Base-by-base conservation (phyloP, 2,329 filamentous ascomycete genomes). In the Monilinia vaccinii-corymbosi region DNA sequence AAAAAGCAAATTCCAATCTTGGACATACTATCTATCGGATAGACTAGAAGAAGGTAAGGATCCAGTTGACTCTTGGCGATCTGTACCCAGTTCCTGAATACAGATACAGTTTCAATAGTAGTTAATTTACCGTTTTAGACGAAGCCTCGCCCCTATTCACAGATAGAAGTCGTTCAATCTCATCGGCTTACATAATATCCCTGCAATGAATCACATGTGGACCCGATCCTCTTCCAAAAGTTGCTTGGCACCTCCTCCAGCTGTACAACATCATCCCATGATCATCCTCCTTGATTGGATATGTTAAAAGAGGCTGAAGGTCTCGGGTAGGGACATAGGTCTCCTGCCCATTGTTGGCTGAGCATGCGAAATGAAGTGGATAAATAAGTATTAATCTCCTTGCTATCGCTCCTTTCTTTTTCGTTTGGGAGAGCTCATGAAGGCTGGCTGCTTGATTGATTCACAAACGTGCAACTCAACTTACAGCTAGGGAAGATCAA, bases 251-350 rank as follows among this genome's bases (percentile, higher is more conserved):
- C 38, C 46, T 36, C 56, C 47, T 58, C 28, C 28, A 42, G 28
- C 3, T 8, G 38, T 46, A 23, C 28, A 59, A 53, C 47, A 21
- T 59, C 42, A 56, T 56, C 34, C 5, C 31, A 56, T 56, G 21
- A 36, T 36, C 40, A 47, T 50, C 34, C 34, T 34, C 16, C 46
- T 46, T 59, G 47, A 52, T 52, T 52, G 48, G 48, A 44, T 53
- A 31, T 28, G 25, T 45, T n/a, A 23, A 28, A 38, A 36, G 56
- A 59, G 48, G 40, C 56, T 53, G 48, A 38, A 53, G 38, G 36
- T 53, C 16, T 53, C 40, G 38, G 31, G 38, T 21, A 45, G 23
- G 6, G 46, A 42, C 25, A 25, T 4, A 34, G 10, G 28, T 38
- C 28, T 25, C n/a, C 56, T 44, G 46, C 46, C 36, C 34, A 51